Percentiles rank a stretch among this genome's conserved stretches.
Evolutionary conservation across 371 early-diverging fungal species (phyloP).

Genomic region (Nosema muscidifuracis): DNA sequence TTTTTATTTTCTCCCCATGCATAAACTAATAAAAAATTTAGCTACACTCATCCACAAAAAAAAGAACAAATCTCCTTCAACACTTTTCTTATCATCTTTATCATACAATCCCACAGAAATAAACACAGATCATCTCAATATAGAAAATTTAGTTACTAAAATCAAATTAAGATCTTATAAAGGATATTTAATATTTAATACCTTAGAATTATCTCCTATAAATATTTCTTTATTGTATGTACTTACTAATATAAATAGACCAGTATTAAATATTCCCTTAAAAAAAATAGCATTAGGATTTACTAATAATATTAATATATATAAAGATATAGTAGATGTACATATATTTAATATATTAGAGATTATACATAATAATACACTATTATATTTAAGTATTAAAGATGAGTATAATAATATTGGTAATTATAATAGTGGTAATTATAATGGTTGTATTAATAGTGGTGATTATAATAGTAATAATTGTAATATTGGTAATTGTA

Average conservation of each 20-base stretch:
- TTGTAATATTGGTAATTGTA: too few species aligned
- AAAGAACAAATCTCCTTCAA: not conserved
- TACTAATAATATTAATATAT: not conserved
- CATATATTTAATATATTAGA: not conserved
- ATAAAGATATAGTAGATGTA: not conserved
- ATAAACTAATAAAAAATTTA: not conserved
- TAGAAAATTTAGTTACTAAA: not conserved
- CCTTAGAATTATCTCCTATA: not conserved
- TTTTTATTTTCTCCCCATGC: not conserved
- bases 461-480: not conserved
- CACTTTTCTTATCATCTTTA: not conserved
- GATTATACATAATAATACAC: not conserved
- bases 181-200: not conserved
- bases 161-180: not conserved
- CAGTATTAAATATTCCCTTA: not conserved
- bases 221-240: not conserved
- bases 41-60: not conserved
- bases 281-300: not conserved
- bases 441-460: too few species aligned
- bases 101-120: not conserved
- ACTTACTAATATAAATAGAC: not conserved
- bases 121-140: not conserved
- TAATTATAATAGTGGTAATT: too few species aligned
- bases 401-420: too few species aligned
- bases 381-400: not conserved